A percentile compares a stretch with the other conserved stretches of the same genome.
Conservation (phyloP, 148 eudicot genomes). For the Mesembryanthemum crystallinum region DNA sequence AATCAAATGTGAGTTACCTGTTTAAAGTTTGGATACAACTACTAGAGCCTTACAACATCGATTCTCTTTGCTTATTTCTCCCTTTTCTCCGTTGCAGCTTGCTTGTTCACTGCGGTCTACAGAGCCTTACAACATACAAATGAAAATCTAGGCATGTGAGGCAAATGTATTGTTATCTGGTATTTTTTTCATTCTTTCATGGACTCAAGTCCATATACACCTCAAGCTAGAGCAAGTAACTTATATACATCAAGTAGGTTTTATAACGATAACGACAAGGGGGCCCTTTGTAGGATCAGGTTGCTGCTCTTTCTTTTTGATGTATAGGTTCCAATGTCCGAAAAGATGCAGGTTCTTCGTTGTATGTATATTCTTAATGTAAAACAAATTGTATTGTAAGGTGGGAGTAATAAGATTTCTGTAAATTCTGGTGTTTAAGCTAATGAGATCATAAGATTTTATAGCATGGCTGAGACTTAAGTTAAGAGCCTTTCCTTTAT, state of each 20-base stretch:
- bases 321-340: neutral
- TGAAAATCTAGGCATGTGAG: neutral
- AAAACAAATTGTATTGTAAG: neutral
- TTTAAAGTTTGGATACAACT: neutral
- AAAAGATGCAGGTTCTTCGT: neutral
- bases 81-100: conserved; percentile 10
- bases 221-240: conserved; percentile 2
- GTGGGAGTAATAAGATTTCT: neutral
- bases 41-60: neutral
- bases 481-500: neutral
- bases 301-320: neutral
- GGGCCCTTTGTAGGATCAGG: neutral
- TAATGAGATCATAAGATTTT: neutral
- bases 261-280: neutral
- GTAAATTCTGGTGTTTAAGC: neutral
- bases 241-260: neutral
- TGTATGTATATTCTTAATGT: conserved; percentile 4
- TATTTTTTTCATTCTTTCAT: neutral
- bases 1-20: conserved; percentile 1
- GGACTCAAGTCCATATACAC: conserved; percentile 6
- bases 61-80: neutral
- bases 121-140: neutral
- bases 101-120: neutral
- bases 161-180: neutral
- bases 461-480: neutral